Evolutionary conservation across 2,329 filamentous ascomycete genomes (phyloP).

Genomic region (Corniculantispora saksenae): DNA sequence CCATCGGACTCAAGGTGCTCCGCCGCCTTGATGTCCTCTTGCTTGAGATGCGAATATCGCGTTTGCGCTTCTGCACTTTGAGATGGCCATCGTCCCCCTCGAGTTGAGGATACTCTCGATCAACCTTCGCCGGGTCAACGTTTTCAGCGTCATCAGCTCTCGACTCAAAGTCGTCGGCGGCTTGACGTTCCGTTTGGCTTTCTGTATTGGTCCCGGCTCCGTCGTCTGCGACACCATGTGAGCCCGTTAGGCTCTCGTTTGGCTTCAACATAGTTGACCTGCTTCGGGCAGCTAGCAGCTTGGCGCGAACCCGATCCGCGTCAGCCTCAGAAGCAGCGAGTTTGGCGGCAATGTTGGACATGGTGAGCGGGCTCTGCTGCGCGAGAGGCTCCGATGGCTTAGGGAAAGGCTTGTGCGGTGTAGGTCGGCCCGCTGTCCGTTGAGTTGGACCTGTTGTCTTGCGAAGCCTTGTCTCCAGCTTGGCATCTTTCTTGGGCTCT

Average conservation of each 20-base stretch:
- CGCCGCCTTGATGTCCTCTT: slow-evolving; percentile 64
- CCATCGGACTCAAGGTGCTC: slow-evolving; percentile 75
- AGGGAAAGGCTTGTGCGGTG: slow-evolving; percentile 30
- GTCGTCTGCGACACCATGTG: neutral
- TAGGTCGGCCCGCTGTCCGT: slow-evolving; percentile 25
- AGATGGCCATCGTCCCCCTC: slow-evolving; percentile 24
- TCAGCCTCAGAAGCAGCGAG: slow-evolving; percentile 66
- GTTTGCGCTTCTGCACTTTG: slow-evolving; percentile 47
- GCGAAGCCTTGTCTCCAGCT: neutral
- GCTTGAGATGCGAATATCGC: slow-evolving; percentile 50
- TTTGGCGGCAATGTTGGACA: slow-evolving; percentile 64
- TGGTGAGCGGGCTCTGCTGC: slow-evolving; percentile 59
- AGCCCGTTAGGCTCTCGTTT: slow-evolving; percentile 20
- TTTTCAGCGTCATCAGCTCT: slow-evolving; percentile 25
- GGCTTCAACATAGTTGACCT: slow-evolving; percentile 24
- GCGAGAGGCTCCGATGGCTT: slow-evolving; percentile 37
- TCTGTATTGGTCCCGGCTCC: neutral
- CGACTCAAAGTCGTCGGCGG: neutral
- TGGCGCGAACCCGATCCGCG: slow-evolving; percentile 62
- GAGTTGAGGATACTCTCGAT: slow-evolving; percentile 24
- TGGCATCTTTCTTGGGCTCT: neutral
- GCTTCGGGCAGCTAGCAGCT: slow-evolving; percentile 54
- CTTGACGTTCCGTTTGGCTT: neutral
- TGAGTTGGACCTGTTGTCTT: neutral
- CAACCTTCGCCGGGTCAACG: slow-evolving; percentile 39